phyloP scores from a whole-genome alignment of 2,329 filamentous ascomycete species.

The Aureobasidium sp. region DNA sequence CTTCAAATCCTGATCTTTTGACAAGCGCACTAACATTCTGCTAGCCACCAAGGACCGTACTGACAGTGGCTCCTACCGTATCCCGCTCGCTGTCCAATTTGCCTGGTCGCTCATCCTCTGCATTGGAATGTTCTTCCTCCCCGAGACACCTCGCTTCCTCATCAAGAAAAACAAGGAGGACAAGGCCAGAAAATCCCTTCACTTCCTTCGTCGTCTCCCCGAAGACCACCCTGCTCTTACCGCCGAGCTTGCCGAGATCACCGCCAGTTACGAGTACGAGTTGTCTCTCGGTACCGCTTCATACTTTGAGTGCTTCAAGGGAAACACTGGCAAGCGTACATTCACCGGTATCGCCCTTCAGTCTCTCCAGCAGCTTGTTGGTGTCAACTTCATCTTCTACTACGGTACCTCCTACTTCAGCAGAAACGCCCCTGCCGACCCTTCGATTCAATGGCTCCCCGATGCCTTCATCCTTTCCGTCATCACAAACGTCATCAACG shows the following conservation, averaged over 20 bases:
- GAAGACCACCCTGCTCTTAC: constrained; percentile 22
- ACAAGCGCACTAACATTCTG: neutral
- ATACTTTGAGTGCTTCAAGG: constrained; percentile 42
- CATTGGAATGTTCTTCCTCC: constrained; percentile 62
- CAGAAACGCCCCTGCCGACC: constrained; percentile 1
- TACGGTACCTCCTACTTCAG: constrained; percentile 19
- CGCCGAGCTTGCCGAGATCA: constrained; percentile 23
- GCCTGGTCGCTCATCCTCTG: constrained; percentile 68
- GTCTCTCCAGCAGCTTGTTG: constrained; percentile 46
- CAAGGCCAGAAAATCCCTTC: constrained; percentile 52
- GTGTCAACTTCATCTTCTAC: constrained; percentile 41
- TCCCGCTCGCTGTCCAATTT: constrained; percentile 71
- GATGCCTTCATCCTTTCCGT: constrained; percentile 19
- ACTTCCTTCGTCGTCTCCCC: constrained; percentile 21
- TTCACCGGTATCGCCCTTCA: constrained; percentile 35
- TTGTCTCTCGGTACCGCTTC: constrained; percentile 17
- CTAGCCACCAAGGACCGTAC: constrained; percentile 47
- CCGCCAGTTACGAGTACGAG: constrained; percentile 22
- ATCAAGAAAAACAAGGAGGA: constrained; percentile 66
- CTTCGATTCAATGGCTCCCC: constrained; percentile 15
- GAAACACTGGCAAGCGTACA: constrained; percentile 40
- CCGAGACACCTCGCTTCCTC: constrained; percentile 74
- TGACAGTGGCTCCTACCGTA: constrained; percentile 54
- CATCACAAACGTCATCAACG: constrained; percentile 25
- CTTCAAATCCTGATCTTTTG: too few species aligned